Evolutionary conservation across 2,329 filamentous ascomycete species (phyloP), one percentile per base, ranked within the genome.

Genomic region (Hypoxylon sp.): DNA sequence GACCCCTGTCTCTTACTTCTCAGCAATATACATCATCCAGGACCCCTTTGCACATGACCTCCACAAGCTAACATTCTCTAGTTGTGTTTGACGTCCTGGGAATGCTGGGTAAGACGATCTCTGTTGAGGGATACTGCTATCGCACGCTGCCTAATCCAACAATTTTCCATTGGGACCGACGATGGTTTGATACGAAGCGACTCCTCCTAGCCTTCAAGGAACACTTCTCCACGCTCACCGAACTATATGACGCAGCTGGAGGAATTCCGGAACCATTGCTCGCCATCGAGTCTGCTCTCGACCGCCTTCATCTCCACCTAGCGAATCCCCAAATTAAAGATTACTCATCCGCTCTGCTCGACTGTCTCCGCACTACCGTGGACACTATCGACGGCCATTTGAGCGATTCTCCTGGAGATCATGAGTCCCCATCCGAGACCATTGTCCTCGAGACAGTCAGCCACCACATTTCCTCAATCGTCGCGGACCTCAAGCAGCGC

Each of bases 131-230:
- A 47, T 86, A 79, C 51, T 80, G 78, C 61, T 88, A 84, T 65
- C 84, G 84, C 1, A 82, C 83, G 73, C 78, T 88, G 1, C 86
- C 86, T 0, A 88, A 88, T 65, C 86, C 86, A 0, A 88, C 86
- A 0, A 78, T 80, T 1, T 83, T 84, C 56, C 76, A 75, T n/a
- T 88, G 85, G 85, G 81, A 87, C 61, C 84, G 80, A 62, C 79
- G 80, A 46, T 81, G 81, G 1, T 81, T 86, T 34, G 81, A 55
- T 27, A 63, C 54, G 11, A 59, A 43, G 16, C 43, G 45, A n/a
- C 50, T 63, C 79, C 63, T 68, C 2, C 16, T 74, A 1, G 71
- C 71, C 2, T 75, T 78, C 52, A 76, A 76, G 3, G 72, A 83
- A 46, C 67, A 71, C 2, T 75, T 81, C 0, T 75, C 77, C 11